Percentiles rank a stretch among this genome's conserved stretches.
Conservation (phyloP, 805 yeast species). For the Grigorovia transvaalensis region DNA sequence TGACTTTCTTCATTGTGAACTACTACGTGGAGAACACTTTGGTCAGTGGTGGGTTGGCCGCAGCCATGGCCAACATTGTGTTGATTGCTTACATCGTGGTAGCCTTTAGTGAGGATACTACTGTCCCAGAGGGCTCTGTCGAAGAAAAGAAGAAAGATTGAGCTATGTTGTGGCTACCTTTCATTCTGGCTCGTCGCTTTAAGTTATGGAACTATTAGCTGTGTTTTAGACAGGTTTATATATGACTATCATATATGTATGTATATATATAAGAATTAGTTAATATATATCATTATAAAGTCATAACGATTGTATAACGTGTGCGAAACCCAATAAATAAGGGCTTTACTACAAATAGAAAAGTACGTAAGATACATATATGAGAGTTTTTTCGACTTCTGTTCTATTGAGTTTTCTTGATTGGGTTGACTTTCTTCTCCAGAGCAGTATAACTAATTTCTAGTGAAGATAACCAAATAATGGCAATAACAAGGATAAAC, state of each 20-base stretch:
- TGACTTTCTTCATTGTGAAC: conserved; percentile 49
- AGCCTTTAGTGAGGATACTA: conserved; percentile 60
- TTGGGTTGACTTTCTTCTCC: conserved; percentile 40
- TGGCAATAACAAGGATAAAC: conserved; percentile 47
- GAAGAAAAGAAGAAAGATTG: conserved; percentile 33
- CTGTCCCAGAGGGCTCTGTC: conserved; percentile 23
- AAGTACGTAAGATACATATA: no score
- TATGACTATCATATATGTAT: neutral
- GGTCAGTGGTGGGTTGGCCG: conserved; percentile 72
- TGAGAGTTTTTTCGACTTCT: no score
- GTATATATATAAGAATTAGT: neutral
- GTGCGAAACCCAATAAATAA: neutral
- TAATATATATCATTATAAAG: neutral
- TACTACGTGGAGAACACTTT: conserved; percentile 39
- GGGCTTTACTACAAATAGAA: no score
- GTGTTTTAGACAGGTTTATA: neutral
- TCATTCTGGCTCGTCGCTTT: no score
- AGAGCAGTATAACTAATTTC: conserved; percentile 76
- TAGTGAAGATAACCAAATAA: conserved; percentile 59
- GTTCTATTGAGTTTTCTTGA: conserved; percentile 19
- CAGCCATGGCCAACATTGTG: conserved; percentile 63
- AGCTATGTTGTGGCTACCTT: conserved; percentile 5
- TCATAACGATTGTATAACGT: neutral
- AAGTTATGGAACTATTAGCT: no score
- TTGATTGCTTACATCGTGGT: conserved; percentile 61